phyloP scores from a whole-genome alignment of 2,329 filamentous ascomycete species.

The Colletotrichum sp. region DNA sequence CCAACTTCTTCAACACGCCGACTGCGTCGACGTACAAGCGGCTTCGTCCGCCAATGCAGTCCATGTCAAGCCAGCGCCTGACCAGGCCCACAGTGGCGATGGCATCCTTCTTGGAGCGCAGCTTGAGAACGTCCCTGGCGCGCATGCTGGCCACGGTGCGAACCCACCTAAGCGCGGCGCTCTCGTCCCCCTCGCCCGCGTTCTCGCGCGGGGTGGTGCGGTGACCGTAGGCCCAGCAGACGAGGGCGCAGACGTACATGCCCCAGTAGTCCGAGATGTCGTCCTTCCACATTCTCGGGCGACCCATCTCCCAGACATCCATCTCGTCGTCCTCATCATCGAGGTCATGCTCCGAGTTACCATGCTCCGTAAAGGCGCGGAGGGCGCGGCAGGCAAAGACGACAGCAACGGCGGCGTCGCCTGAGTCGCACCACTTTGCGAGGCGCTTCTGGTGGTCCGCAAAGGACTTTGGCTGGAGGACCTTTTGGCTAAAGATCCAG shows the following conservation, averaged over 20 bases:
- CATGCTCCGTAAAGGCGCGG: constrained; percentile 37
- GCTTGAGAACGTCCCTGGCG: constrained; percentile 42
- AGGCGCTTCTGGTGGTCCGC: constrained; percentile 52
- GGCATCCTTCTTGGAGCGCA: constrained; percentile 46
- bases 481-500: constrained; percentile 63
- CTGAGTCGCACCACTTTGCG: constrained; percentile 49
- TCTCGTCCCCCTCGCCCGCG: constrained; percentile 18
- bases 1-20: constrained; percentile 55
- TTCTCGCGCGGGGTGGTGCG: constrained; percentile 22
- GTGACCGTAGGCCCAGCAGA: constrained; percentile 64
- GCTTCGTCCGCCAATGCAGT: constrained; percentile 53
- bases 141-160: constrained; percentile 44
- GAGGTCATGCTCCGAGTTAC: constrained; percentile 14
- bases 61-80: constrained; percentile 49
- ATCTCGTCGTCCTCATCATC: background rate
- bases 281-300: constrained; percentile 27
- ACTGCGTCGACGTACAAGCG: constrained; percentile 59
- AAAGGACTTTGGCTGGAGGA: constrained; percentile 48
- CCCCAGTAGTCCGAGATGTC: constrained; percentile 60
- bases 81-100: constrained; percentile 53
- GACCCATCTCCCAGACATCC: constrained; percentile 2
- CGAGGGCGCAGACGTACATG: constrained; percentile 61
- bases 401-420: constrained; percentile 49
- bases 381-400: constrained; percentile 59
- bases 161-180: constrained; percentile 40